A percentile compares a stretch with the other conserved stretches of the same genome.
phyloP scores from a whole-genome alignment of 345 rosid species.

The Durio zibethinus region DNA sequence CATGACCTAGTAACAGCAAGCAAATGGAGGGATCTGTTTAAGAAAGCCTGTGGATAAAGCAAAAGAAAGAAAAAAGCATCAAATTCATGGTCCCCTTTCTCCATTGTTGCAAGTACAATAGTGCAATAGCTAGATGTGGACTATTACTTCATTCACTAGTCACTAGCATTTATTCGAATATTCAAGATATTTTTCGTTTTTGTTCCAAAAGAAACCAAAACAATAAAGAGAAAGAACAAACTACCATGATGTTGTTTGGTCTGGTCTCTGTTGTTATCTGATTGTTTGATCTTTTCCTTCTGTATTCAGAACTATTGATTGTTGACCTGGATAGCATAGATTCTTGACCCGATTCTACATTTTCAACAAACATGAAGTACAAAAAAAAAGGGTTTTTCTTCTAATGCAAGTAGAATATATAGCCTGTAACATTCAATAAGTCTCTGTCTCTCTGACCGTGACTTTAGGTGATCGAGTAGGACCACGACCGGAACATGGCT shows the following conservation, averaged over 20 bases:
- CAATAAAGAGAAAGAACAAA: background rate
- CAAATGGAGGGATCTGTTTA: background rate
- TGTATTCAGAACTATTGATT: background rate
- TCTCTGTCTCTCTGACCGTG: background rate
- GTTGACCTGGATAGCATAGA: background rate
- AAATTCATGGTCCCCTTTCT: background rate
- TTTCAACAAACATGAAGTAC: background rate
- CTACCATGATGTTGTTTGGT: background rate
- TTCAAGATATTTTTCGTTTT: background rate
- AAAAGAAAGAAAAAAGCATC: background rate
- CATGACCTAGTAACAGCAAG: background rate
- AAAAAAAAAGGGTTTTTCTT: background rate
- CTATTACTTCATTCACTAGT: background rate
- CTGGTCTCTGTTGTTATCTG: background rate
- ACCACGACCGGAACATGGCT: background rate
- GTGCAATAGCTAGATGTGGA: background rate
- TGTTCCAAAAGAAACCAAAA: background rate
- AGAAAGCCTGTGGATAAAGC: background rate
- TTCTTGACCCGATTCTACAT: background rate
- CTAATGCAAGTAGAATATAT: background rate
- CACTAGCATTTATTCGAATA: background rate
- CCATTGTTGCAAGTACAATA: background rate
- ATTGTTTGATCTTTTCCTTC: background rate
- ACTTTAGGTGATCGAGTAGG: background rate
- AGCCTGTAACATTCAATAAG: background rate